phyloP scores from a whole-genome alignment of 192 early-diverging fungal species.

The Kappamyces sp. region DNA sequence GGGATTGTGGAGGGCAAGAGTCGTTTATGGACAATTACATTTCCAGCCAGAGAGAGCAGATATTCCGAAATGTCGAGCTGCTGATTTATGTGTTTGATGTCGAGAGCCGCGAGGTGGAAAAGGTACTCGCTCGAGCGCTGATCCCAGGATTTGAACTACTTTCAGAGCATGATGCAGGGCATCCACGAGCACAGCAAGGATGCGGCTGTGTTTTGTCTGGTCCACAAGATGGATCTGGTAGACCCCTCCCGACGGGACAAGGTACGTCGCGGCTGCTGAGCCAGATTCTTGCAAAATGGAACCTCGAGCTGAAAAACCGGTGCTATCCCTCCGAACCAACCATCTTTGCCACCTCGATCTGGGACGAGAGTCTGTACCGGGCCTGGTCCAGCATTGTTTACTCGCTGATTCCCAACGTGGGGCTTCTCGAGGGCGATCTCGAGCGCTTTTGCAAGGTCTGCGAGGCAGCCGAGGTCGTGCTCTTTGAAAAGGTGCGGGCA shows the following conservation, averaged over 20 bases:
- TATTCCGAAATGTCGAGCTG: conserved; percentile 98
- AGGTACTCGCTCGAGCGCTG: conserved; percentile 10
- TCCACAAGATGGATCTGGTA: conserved; percentile 98
- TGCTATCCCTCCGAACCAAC: conserved; percentile 65
- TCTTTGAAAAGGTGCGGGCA: conserved; percentile 68
- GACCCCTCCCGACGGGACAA: conserved; percentile 63
- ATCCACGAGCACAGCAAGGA: conserved; percentile 76
- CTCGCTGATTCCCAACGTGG: conserved; percentile 90
- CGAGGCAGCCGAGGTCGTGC: conserved; percentile 89
- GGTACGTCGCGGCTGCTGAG: conserved; percentile 28
- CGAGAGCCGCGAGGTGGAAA: conserved; percentile 82
- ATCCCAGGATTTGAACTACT: conserved; percentile 72
- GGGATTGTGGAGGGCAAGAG: conserved; percentile 60
- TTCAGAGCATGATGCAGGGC: conserved; percentile 79
- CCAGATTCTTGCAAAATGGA: conserved; percentile 62
- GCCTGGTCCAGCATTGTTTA: conserved; percentile 98
- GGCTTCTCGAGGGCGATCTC: conserved; percentile 70
- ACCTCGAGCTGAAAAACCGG: conserved; percentile 57
- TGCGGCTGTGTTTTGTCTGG: conserved; percentile 89
- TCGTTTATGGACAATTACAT: conserved; percentile 97
- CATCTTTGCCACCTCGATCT: conserved; percentile 78
- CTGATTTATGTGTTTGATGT: conserved; percentile 98
- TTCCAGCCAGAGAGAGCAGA: conserved; percentile 83
- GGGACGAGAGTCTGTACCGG: conserved; percentile 89
- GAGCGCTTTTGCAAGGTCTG: conserved; percentile 73